phyloP scores from a whole-genome alignment of 805 yeast genomes.

The Metschnikowia lachancei region DNA sequence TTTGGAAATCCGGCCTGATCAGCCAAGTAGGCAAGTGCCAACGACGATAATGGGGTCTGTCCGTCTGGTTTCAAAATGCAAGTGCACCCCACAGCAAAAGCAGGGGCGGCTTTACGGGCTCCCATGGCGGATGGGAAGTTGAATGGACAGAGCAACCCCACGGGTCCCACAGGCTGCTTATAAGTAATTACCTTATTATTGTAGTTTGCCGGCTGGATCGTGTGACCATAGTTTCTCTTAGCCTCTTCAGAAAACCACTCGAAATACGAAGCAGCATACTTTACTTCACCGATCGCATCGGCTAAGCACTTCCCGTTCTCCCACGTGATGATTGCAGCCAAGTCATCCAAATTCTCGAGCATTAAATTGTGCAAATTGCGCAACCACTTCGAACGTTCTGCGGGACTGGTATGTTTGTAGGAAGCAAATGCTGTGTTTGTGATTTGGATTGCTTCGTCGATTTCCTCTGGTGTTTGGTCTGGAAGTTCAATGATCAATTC shows the following conservation, averaged over 20 bases:
- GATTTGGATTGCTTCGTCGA: conserved; percentile 45
- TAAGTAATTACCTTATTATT: conserved; percentile 51
- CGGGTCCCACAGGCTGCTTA: conserved; percentile 63
- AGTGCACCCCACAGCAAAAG: conserved; percentile 65
- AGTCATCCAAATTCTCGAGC: conserved; percentile 54
- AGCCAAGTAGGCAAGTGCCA: conserved; percentile 54
- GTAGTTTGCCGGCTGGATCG: conserved; percentile 53
- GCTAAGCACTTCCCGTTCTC: conserved; percentile 59
- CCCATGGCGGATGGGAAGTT: conserved; percentile 70
- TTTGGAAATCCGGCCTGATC: conserved; percentile 60
- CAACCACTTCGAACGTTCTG: conserved; percentile 50
- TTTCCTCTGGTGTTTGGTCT: conserved; percentile 46
- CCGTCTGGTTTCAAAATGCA: conserved; percentile 60
- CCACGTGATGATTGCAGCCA: conserved; percentile 55
- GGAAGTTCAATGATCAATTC: conserved; percentile 36
- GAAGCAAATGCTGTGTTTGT: conserved; percentile 46
- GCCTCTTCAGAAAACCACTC: conserved; percentile 55
- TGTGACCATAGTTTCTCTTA: conserved; percentile 52
- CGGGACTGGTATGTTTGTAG: conserved; percentile 47
- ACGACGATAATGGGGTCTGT: conserved; percentile 58
- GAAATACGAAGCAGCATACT: conserved; percentile 52
- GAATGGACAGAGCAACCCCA: conserved; percentile 64
- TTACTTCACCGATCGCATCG: conserved; percentile 55
- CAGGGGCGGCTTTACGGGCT: conserved; percentile 63
- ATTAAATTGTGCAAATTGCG: conserved; percentile 50